Evolutionary conservation across 139 green algal genomes (phyloP).

Genomic region (Chlorokybus atmophyticus): DNA sequence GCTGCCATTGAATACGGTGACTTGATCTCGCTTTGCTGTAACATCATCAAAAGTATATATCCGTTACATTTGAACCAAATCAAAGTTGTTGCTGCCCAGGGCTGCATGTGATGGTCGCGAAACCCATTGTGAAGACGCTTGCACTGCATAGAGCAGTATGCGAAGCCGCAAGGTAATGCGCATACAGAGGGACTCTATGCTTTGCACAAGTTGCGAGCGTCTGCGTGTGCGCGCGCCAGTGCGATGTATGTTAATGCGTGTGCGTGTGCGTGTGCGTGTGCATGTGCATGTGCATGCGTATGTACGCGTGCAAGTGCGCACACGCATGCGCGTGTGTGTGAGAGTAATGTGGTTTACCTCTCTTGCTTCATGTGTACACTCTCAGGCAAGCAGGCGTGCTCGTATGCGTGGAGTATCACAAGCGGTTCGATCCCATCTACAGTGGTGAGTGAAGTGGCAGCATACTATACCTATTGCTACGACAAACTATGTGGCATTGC

Average conservation of each 20-base stretch:
- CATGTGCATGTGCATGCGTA: no score
- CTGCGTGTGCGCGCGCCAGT: no score
- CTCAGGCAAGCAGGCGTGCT: conserved; percentile 21
- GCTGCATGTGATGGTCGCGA: conserved; percentile 52
- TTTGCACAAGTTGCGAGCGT: no score
- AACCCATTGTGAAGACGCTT: conserved; percentile 46
- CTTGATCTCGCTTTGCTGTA: not conserved
- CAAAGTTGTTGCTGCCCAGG: conserved; percentile 1
- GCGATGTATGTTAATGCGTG: no score
- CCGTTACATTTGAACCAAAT: not conserved
- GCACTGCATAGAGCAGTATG: conserved; percentile 32
- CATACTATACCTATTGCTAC: no score
- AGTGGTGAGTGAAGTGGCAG: conserved; percentile 1
- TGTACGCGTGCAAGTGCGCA: no score
- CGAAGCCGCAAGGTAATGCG: conserved; percentile 13
- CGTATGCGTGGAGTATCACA: conserved; percentile 49
- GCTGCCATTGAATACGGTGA: conserved; percentile 20
- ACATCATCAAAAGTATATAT: not conserved
- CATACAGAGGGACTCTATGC: no score
- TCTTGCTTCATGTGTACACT: not conserved
- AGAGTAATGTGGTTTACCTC: no score
- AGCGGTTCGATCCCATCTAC: conserved; percentile 62
- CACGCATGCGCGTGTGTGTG: no score
- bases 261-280: not conserved
- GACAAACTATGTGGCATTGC: no score